Conservation (phyloP, 1,139 yeast genomes). For the Candida buenavistaensis region DNA sequence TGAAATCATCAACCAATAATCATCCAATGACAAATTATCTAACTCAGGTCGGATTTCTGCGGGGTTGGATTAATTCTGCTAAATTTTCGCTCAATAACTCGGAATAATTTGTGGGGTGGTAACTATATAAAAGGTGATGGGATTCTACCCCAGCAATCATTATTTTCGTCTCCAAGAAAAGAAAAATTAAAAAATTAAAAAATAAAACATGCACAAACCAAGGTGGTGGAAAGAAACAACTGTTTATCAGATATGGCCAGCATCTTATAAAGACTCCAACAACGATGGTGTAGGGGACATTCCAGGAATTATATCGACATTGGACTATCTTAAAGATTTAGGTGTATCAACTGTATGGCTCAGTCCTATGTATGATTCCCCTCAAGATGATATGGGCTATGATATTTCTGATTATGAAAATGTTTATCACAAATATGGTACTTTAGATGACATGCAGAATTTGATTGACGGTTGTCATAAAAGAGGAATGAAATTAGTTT, state of each 20-base stretch:
- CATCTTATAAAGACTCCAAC: slow-evolving; percentile 56
- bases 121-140: background rate
- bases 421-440: slow-evolving; percentile 52
- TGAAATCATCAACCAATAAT: too few relatives aligned
- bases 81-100: slow-evolving; percentile 3
- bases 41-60: too few relatives aligned
- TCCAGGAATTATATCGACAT: slow-evolving; percentile 49
- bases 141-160: too few relatives aligned
- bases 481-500: slow-evolving; percentile 50
- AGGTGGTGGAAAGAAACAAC: slow-evolving; percentile 59
- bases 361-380: slow-evolving; percentile 58
- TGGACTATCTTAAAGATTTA: slow-evolving; percentile 50
- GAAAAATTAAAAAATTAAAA: too few relatives aligned
- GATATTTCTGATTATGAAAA: slow-evolving; percentile 55
- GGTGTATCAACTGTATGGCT: slow-evolving; percentile 58
- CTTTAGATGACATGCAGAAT: slow-evolving; percentile 48
- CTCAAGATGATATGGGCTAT: slow-evolving; percentile 64
- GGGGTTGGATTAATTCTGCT: background rate
- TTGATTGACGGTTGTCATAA: slow-evolving; percentile 47
- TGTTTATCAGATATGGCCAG: slow-evolving; percentile 60
- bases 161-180: too few relatives aligned
- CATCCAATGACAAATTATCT: too few relatives aligned
- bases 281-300: slow-evolving; percentile 60
- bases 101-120: slow-evolving; percentile 1
- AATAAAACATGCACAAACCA: background rate